Conservation (phyloP, 2,329 filamentous ascomycete genomes). For the Pezicula neosporulosa region DNA sequence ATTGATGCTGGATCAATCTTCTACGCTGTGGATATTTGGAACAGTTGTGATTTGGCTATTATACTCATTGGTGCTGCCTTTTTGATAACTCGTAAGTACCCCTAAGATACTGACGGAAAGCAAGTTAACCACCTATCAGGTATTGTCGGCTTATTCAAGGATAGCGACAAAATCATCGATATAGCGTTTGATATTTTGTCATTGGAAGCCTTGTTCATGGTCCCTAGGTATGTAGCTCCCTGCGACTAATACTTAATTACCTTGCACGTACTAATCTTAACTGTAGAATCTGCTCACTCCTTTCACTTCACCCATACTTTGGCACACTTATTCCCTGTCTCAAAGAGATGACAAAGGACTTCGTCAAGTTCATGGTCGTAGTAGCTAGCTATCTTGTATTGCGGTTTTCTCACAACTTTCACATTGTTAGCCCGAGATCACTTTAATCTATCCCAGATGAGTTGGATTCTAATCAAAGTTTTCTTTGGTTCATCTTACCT, state of each 20-base stretch:
- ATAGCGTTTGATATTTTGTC: slow-evolving; percentile 86
- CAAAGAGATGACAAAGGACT: slow-evolving; percentile 92
- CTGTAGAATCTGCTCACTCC: slow-evolving; percentile 73
- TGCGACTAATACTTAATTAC: too few species aligned
- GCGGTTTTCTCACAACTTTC: slow-evolving; percentile 87
- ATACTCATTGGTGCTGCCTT: slow-evolving; percentile 71
- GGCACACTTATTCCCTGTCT: slow-evolving; percentile 85
- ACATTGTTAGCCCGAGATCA: slow-evolving; percentile 70
- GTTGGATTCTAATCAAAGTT: slow-evolving; percentile 74
- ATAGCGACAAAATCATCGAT: slow-evolving; percentile 63
- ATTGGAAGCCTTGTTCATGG: slow-evolving; percentile 83
- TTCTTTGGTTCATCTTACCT: slow-evolving; percentile 76
- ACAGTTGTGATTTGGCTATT: slow-evolving; percentile 69
- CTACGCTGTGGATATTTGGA: slow-evolving; percentile 82
- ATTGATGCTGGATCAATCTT: slow-evolving; percentile 83
- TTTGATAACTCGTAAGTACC: slow-evolving; percentile 63
- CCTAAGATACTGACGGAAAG: not conserved
- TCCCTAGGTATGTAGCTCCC: slow-evolving; percentile 53
- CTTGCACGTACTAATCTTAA: slow-evolving; percentile 4
- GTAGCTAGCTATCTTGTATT: slow-evolving; percentile 79
- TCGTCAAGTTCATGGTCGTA: slow-evolving; percentile 77
- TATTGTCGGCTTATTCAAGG: slow-evolving; percentile 59
- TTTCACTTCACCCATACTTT: slow-evolving; percentile 87
- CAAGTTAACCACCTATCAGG: slow-evolving; percentile 40
- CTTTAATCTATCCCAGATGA: slow-evolving; percentile 65